Evolutionary conservation across 768 basidiomycete genomes (phyloP).

Genomic region (Phaeolepiota aurea): DNA sequence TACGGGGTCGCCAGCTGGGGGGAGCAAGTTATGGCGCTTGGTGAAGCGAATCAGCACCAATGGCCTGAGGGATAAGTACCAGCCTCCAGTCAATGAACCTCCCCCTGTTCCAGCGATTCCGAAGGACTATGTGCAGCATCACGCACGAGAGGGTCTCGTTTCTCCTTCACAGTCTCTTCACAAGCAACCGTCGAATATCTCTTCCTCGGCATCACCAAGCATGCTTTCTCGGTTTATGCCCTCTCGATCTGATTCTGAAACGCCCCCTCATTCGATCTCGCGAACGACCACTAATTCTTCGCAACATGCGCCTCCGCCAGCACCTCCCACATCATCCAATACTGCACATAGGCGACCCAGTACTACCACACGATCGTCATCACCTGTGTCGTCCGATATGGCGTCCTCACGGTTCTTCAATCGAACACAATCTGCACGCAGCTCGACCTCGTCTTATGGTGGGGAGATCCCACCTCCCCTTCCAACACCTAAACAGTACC

Average conservation of each 20-base stretch:
- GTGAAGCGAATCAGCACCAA: slow-evolving; percentile 66
- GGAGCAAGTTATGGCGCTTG: slow-evolving; percentile 54
- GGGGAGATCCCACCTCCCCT: slow-evolving; percentile 30
- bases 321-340: background rate
- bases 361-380: slow-evolving; percentile 50
- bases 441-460: slow-evolving; percentile 50
- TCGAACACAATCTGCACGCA: slow-evolving; percentile 31
- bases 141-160: slow-evolving; percentile 2
- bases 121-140: slow-evolving; percentile 20
- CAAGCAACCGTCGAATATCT: background rate
- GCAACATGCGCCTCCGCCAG: slow-evolving; percentile 5
- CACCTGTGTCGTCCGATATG: slow-evolving; percentile 51
- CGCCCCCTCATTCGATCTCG: background rate
- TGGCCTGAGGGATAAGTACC: slow-evolving; percentile 50
- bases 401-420: slow-evolving; percentile 47
- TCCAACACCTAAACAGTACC: slow-evolving; percentile 33
- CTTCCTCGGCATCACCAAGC: background rate
- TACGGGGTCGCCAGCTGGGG: slow-evolving; percentile 13
- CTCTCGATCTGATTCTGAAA: slow-evolving; percentile 12
- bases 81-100: slow-evolving; percentile 12
- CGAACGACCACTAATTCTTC: background rate
- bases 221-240: slow-evolving; percentile 12
- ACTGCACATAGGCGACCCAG: slow-evolving; percentile 24
- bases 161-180: background rate
- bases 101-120: slow-evolving; percentile 61